These are phyloP conservation scores for Lojkania enalia DNA, from an alignment of 2,329 filamentous ascomycete species.

Conservation along the genomic window DNA sequence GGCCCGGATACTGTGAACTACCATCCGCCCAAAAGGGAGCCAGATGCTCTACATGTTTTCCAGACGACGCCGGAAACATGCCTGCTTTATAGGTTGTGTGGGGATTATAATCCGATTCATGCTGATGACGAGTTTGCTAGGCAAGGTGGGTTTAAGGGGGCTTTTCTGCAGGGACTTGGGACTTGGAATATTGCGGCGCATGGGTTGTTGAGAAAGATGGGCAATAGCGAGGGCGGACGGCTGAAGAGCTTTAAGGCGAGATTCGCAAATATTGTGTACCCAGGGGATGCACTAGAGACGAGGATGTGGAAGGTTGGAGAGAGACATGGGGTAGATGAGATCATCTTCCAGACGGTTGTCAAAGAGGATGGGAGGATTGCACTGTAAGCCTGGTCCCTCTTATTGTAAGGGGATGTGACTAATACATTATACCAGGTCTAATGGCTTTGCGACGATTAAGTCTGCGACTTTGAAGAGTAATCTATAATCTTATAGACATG, in stretches of 20 bases:
- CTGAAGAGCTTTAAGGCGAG: constrained; percentile 51
- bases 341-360: constrained; percentile 49
- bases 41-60: constrained; percentile 46
- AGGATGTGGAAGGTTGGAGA: constrained; percentile 48
- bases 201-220: constrained; percentile 47
- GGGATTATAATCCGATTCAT: constrained; percentile 56
- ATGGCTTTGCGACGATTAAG: constrained; percentile 1
- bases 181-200: constrained; percentile 55
- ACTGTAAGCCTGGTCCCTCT: too few relatives aligned
- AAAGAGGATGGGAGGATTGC: constrained; percentile 45
- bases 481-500: not conserved
- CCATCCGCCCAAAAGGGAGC: constrained; percentile 38
- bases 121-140: constrained; percentile 49
- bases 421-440: not conserved
- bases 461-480: not conserved
- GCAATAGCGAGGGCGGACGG: constrained; percentile 46
- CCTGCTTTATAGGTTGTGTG: constrained; percentile 51
- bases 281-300: constrained; percentile 51
- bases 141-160: constrained; percentile 51
- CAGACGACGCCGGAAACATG: constrained; percentile 47
- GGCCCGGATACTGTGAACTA: constrained; percentile 42
- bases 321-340: constrained; percentile 38
- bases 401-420: too few relatives aligned
- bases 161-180: constrained; percentile 53
- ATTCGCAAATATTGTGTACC: constrained; percentile 54